Evolutionary conservation across 257 asterid genomes (phyloP).

Genomic region (Thymus quinquecostatus): DNA sequence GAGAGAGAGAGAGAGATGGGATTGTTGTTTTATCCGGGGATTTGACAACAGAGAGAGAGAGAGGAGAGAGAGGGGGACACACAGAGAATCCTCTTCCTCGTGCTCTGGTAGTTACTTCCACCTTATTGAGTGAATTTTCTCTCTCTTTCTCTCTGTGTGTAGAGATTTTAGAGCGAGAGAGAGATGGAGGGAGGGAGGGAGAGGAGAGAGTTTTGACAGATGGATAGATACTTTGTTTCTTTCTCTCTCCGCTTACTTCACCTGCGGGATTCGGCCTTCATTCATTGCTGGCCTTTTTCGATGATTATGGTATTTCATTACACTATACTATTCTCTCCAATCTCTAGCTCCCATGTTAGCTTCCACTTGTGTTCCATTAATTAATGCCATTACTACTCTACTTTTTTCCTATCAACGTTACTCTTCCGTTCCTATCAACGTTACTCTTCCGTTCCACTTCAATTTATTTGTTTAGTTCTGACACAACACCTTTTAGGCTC

Average conservation of each 20-base stretch:
- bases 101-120: neutral
- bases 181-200: neutral
- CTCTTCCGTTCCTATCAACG: too few species aligned
- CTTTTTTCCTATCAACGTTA: neutral
- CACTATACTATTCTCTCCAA: conserved; percentile 25
- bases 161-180: conserved; percentile 11
- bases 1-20: conserved; percentile 15
- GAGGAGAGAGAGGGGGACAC: neutral
- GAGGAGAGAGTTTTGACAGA: conserved; percentile 15
- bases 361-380: neutral
- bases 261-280: conserved; percentile 58
- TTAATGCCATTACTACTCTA: conserved; percentile 1
- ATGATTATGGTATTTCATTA: conserved; percentile 11
- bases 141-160: conserved; percentile 28
- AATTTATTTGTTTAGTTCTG: too few species aligned
- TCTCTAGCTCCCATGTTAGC: conserved; percentile 17
- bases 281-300: conserved; percentile 42
- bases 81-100: conserved; percentile 19
- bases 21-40: conserved; percentile 13
- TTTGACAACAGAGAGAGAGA: conserved; percentile 17
- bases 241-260: conserved; percentile 55
- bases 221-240: conserved; percentile 42
- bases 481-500: too few species aligned
- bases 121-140: conserved; percentile 12
- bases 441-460: too few species aligned